A percentile compares a stretch with the other conserved stretches of the same genome.
Evolutionary conservation across 163 green algal genomes (phyloP).

Genomic region (Scenedesmus sp.): DNA sequence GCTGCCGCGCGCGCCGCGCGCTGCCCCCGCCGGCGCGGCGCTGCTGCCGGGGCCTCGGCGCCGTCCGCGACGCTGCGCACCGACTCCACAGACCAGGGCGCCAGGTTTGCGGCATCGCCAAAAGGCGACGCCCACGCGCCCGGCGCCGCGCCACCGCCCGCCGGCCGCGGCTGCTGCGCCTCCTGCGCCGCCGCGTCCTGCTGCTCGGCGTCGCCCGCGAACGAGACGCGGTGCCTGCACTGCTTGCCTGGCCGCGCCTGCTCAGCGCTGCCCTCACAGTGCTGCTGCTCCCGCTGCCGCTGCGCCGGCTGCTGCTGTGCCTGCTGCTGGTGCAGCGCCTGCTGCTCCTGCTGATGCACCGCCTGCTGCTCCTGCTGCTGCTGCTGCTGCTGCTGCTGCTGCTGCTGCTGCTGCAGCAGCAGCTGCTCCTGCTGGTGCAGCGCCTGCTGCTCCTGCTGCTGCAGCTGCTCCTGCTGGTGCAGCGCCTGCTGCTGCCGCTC

Average conservation of each 20-base stretch:
- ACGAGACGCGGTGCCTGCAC: too few species aligned
- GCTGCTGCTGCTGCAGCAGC: neutral
- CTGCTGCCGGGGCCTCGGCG: constrained; percentile 4
- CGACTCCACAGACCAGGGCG: constrained; percentile 33
- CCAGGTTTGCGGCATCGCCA: constrained; percentile 5
- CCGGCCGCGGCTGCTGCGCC: constrained; percentile 13
- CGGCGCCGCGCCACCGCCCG: neutral
- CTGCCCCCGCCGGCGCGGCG: constrained; percentile 3
- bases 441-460: neutral
- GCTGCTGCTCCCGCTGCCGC: constrained; percentile 29
- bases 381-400: neutral
- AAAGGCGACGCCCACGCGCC: neutral
- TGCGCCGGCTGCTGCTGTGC: constrained; percentile 11
- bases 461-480: constrained; percentile 12
- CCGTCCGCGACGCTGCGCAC: constrained; percentile 5
- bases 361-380: neutral
- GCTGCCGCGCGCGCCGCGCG: neutral
- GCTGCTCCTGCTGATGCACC: too few species aligned
- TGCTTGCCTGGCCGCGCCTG: too few species aligned
- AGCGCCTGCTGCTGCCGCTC: neutral
- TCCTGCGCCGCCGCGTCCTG: neutral
- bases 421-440: neutral
- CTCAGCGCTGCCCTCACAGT: neutral
- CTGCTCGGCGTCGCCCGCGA: neutral
- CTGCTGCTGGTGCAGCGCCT: too few species aligned